Conservation (phyloP, 2,329 filamentous ascomycete genomes). For the Lasiodiplodia sp. region DNA sequence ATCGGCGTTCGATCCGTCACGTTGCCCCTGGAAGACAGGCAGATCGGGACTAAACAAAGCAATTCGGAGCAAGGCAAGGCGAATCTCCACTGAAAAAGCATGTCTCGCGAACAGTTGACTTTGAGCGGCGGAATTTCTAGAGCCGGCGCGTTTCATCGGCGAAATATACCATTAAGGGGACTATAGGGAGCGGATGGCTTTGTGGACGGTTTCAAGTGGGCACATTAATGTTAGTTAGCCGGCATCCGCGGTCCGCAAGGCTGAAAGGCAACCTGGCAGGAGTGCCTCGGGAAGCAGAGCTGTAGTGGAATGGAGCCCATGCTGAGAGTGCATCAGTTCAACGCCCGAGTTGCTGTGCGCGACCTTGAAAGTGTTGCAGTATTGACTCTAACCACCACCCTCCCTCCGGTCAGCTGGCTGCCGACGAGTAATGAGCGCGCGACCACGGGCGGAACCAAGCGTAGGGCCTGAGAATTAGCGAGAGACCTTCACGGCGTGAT, state of each 20-base stretch:
- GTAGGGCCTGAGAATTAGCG: conserved; percentile 1
- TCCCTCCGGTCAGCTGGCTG: not conserved
- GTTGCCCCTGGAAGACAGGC: not conserved
- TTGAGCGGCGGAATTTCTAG: conserved; percentile 18
- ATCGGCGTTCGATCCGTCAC: conserved; percentile 17
- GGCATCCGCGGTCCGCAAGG: conserved; percentile 6
- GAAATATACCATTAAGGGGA: conserved; percentile 24
- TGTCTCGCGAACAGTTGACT: conserved; percentile 19
- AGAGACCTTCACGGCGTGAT: conserved; percentile 19
- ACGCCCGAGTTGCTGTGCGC: not conserved
- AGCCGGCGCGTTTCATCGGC: conserved; percentile 23
- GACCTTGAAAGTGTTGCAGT: conserved; percentile 3
- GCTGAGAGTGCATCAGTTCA: not conserved
- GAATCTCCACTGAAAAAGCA: conserved; percentile 9
- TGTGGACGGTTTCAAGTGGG: conserved; percentile 15
- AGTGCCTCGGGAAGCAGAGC: not conserved
- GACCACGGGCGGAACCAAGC: not conserved
- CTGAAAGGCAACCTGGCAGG: conserved; percentile 3
- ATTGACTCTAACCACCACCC: not conserved
- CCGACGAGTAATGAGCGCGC: conserved; percentile 12
- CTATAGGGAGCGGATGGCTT: conserved; percentile 8
- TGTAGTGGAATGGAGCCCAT: conserved; percentile 9
- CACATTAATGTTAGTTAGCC: conserved; percentile 13
- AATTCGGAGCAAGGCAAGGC: conserved; percentile 4
- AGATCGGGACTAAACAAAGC: conserved; percentile 7